Evolutionary conservation across 2,329 filamentous ascomycete genomes (phyloP), one percentile per base, ranked within the genome.

Genomic region (Alternaria triticimaculans): DNA sequence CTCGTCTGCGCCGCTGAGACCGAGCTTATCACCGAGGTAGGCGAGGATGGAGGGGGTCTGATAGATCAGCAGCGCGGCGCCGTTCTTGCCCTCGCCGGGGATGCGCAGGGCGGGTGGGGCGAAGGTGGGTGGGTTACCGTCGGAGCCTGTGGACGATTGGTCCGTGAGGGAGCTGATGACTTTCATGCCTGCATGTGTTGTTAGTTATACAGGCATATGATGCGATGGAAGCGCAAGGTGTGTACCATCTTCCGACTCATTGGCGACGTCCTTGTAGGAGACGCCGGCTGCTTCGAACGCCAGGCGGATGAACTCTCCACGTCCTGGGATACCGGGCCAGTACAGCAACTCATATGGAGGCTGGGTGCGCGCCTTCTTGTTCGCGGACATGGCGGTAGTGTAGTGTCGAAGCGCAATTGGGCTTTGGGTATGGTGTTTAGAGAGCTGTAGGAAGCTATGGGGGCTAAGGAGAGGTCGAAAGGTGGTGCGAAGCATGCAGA

Each of bases 1-100:
- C 55, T 83, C 82, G 57, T 83, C 84, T 2, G 83, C 81, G 4
- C 84, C 83, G 0, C 84, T 85, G 1, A 93, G 83, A 0, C 86
- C 87, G 0, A 92, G 81, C 58, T 82, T 85, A 0, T 85, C 84
- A 0, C 86, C 90, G 0, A 95, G 82, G 77, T 94, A 95, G 8
- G 88, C 78, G 15, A 94, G 83, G 70, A 95, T 93, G 75, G 89
- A 92, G 41, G 91, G 84, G 2, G 90, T 91, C 80, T 95, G 92
- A 74, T 81, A 85, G 70, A 95, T 84, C 45, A 88, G 46, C 7
- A 94, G 79, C 44, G 86, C 80, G 11, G 72, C 75, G 63, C 88
- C 89, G 66, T 89, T 84, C 64, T 78, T 79, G 45, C 80, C 81
- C 25, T 83, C 86, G 26, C 81, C 81, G 4, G 80, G 76, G 37